phyloP scores from a whole-genome alignment of 2,329 filamentous ascomycete species.

The Byssoonygena ceratinophila region DNA sequence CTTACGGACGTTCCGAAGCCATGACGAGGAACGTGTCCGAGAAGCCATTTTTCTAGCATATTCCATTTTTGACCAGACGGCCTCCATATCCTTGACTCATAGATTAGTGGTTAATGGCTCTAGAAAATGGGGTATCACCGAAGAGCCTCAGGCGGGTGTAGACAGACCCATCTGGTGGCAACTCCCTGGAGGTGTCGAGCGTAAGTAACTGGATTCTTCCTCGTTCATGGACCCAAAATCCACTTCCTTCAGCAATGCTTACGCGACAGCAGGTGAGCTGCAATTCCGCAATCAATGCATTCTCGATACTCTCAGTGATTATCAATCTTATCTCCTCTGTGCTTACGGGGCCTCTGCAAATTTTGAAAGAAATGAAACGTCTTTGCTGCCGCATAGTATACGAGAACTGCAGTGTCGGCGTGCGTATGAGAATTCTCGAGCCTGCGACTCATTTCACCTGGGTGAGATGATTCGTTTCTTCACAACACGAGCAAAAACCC shows the following conservation, averaged over 20 bases:
- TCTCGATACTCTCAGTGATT: conserved; percentile 34
- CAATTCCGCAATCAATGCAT: conserved; percentile 33
- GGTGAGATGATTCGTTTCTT: conserved; percentile 39
- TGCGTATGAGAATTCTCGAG: conserved; percentile 33
- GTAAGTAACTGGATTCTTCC: conserved; percentile 19
- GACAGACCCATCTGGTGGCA: conserved; percentile 29
- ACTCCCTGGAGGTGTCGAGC: conserved; percentile 32
- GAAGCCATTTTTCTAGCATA: conserved; percentile 32
- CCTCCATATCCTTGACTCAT: conserved; percentile 27
- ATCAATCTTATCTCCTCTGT: conserved; percentile 35
- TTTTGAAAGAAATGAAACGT: conserved; percentile 15
- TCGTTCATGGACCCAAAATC: no score
- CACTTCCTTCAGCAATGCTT: background rate
- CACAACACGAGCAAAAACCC: conserved; percentile 31
- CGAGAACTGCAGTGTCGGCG: conserved; percentile 31
- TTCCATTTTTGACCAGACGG: conserved; percentile 23
- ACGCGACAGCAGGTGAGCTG: conserved; percentile 30
- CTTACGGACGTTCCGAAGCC: conserved; percentile 21
- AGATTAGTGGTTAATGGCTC: conserved; percentile 31
- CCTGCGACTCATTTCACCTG: conserved; percentile 37
- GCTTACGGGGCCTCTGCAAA: conserved; percentile 31
- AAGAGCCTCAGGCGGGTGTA: conserved; percentile 16
- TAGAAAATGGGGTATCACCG: conserved; percentile 26
- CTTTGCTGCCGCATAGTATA: conserved; percentile 12
- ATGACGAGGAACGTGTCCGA: conserved; percentile 32